These are phyloP conservation scores for Venturia nashicola DNA, from an alignment of 2,329 filamentous ascomycete genomes.

Conservation along the genomic window DNA sequence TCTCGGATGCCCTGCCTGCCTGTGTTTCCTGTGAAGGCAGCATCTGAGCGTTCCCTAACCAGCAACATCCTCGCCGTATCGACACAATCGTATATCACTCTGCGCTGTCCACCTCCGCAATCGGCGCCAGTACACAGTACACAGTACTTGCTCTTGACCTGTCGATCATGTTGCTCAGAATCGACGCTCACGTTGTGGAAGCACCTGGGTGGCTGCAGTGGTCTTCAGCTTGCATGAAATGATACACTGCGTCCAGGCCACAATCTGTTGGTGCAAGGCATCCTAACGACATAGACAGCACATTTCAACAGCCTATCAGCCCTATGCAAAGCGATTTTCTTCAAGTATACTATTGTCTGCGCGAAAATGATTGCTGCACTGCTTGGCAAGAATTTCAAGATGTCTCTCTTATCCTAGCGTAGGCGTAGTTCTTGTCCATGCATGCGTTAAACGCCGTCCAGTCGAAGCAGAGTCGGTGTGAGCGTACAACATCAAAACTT, in stretches of 20 bases:
- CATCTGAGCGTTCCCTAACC: background rate
- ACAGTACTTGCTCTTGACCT: background rate
- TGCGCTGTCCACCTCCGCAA: background rate
- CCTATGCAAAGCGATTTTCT: background rate
- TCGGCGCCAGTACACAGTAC: background rate
- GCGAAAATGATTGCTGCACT: too few species aligned
- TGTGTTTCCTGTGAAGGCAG: background rate
- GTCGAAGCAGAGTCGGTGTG: too few species aligned
- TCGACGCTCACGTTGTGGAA: background rate
- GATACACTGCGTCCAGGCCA: background rate
- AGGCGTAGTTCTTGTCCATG: too few species aligned
- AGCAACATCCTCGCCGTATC: background rate
- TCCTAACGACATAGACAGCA: background rate
- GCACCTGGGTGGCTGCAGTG: background rate
- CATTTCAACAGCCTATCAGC: background rate
- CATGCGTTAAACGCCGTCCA: too few species aligned
- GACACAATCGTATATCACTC: background rate
- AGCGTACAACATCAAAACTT: too few species aligned
- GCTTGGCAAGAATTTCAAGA: too few species aligned
- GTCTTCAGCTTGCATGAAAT: background rate
- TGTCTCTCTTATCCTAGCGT: too few species aligned
- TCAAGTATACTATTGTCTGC: background rate
- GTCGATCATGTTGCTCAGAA: background rate
- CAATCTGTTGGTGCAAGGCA: background rate
- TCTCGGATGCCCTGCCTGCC: background rate